These are phyloP conservation scores for Zostera marina DNA, from an alignment of 116 monocot genomes.

Conservation along the genomic window DNA sequence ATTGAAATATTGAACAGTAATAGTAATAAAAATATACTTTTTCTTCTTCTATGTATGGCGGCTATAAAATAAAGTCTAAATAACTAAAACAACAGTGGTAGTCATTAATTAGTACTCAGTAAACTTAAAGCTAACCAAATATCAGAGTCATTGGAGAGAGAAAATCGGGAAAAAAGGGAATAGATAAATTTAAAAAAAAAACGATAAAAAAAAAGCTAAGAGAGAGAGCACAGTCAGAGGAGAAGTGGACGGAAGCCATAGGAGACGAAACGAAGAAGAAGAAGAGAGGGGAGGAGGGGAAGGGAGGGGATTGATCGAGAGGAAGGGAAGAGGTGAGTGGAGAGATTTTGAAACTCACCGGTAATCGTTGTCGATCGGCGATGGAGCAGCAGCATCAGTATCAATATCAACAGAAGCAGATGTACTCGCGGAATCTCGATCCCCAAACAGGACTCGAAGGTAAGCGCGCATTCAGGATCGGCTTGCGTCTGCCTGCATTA, in stretches of 20 bases:
- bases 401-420: conserved; percentile 6
- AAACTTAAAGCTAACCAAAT: too few relatives aligned
- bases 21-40: too few relatives aligned
- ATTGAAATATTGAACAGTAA: too few relatives aligned
- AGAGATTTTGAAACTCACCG: not conserved
- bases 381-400: not conserved
- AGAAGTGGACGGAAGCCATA: not conserved
- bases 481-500: not conserved
- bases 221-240: not conserved
- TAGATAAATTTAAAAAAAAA: too few relatives aligned
- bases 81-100: too few relatives aligned
- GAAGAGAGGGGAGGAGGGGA: not conserved
- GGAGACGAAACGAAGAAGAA: not conserved
- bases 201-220: not conserved
- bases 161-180: too few relatives aligned
- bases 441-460: conserved; percentile 67
- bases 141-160: too few relatives aligned
- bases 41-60: too few relatives aligned
- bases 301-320: not conserved
- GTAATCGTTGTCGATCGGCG: not conserved
- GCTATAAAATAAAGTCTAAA: too few relatives aligned
- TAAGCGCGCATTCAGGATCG: conserved; percentile 6
- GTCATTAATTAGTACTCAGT: too few relatives aligned
- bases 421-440: conserved; percentile 8
- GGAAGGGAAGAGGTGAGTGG: not conserved